Base-by-base conservation (phyloP, 306 rosid species). In the Vigna angularis region DNA sequence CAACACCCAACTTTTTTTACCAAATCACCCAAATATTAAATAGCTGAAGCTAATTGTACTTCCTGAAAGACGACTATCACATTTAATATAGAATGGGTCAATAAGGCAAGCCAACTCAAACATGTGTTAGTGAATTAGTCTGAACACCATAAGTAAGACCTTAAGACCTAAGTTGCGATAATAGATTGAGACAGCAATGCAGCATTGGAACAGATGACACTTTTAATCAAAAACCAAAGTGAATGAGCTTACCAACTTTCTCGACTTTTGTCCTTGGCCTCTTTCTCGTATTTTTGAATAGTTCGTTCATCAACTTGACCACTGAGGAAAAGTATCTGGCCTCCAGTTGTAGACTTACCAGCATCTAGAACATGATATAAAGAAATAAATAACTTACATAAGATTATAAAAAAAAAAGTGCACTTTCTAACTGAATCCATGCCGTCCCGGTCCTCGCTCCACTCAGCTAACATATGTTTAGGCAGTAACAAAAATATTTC, bases 261-360 rank as follows among this genome's bases (percentile, higher is more conserved):
- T 84, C 99, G 89, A 84, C 98, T 96, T 84, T 96, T 96, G 28
- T 96, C 99, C 88, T 96, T 96, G 6, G 99, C 99, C 91, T 96
- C 99, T 79, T 88, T 96, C 85, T 96, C 99, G 11, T 93, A 96
- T 81, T 96, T 96, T 79, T 93, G 98, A 81, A 96, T 96, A 11
- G 99, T 96, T 26, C 99, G 91, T 48, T 96, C 99, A 77, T 96
- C 99, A 80, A 96, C 99, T 84, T 90, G 97, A 71, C 97, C 90
- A 79, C 98, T 95, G 52, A 95, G 96, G 86, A 93, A 93, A 88
- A 95, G 99, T 83, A 95, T 95, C 84, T 95, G 99, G 51, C 99
- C 99, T 67, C 99, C 99, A 68, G 91, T 91, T 15, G 99, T 95
- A 63, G 99, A 95, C 89, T 95, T 95, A 24, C 99, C 99, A 79